Conservation (phyloP, 139 green algal genomes). For the Coccomyxa sp. region DNA sequence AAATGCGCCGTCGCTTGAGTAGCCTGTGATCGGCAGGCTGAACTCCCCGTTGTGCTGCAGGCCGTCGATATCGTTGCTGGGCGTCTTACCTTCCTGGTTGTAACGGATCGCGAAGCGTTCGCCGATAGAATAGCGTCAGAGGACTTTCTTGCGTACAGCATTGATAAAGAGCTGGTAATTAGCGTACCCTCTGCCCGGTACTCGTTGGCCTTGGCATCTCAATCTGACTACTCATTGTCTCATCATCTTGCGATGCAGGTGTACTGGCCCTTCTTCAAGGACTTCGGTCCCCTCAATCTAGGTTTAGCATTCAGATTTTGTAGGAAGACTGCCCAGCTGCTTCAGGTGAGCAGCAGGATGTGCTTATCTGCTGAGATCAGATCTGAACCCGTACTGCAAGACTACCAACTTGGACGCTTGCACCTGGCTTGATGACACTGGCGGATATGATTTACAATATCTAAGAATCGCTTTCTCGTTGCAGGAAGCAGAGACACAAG, state of each 20-base stretch:
- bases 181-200: too few relatives aligned
- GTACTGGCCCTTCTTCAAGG: slow-evolving; percentile 89
- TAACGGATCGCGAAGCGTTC: slow-evolving; percentile 31
- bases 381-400: background rate
- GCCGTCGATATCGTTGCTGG: slow-evolving; percentile 56
- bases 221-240: too few relatives aligned
- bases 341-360: slow-evolving; percentile 41
- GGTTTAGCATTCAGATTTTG: slow-evolving; percentile 77
- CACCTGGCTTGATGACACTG: background rate
- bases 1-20: background rate
- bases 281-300: slow-evolving; percentile 92
- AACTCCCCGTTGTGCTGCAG: slow-evolving; percentile 4
- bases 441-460: background rate
- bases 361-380: background rate
- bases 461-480: too few relatives aligned
- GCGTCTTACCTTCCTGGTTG: slow-evolving; percentile 48
- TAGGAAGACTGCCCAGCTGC: slow-evolving; percentile 49
- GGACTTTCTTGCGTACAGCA: slow-evolving; percentile 31
- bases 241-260: slow-evolving; percentile 36
- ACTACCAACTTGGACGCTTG: background rate
- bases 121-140: background rate
- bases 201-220: too few relatives aligned
- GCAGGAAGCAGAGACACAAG: slow-evolving; percentile 50
- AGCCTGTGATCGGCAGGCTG: background rate
- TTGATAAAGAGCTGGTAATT: slow-evolving; percentile 62